Percentiles rank a stretch among this genome's conserved stretches.
Evolutionary conservation across 2,329 filamentous ascomycete species (phyloP).

Genomic region (Fusarium burgessii): DNA sequence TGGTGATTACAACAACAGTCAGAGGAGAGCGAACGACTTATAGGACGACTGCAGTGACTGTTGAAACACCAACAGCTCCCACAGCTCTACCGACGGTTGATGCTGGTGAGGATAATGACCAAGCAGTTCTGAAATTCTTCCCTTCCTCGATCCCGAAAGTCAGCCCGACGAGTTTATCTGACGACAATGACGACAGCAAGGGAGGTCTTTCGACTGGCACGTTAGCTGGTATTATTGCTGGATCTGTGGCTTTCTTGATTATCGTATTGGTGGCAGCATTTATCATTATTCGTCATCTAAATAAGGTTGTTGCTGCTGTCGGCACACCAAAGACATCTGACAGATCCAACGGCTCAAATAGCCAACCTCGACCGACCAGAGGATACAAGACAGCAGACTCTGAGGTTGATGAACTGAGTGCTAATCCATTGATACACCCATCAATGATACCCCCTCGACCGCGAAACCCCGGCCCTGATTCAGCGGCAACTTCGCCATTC

Average conservation of each 20-base stretch:
- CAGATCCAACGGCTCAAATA: slow-evolving; percentile 46
- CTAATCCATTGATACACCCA: slow-evolving; percentile 58
- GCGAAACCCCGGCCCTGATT: slow-evolving; percentile 41
- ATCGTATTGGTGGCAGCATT: slow-evolving; percentile 60
- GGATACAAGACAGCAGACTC: slow-evolving; percentile 57
- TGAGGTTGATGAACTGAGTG: slow-evolving; percentile 57
- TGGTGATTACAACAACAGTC: slow-evolving; percentile 60
- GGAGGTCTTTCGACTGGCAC: slow-evolving; percentile 55
- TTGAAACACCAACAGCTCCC: slow-evolving; percentile 55
- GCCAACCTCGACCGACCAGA: slow-evolving; percentile 51
- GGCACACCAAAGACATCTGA: slow-evolving; percentile 52
- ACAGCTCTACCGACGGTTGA: slow-evolving; percentile 46
- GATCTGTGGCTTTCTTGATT: slow-evolving; percentile 61
- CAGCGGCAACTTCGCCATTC: slow-evolving; percentile 34
- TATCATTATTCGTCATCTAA: slow-evolving; percentile 64
- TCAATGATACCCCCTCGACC: slow-evolving; percentile 50
- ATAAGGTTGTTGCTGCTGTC: slow-evolving; percentile 57
- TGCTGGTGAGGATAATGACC: slow-evolving; percentile 40
- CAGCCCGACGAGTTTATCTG: slow-evolving; percentile 42
- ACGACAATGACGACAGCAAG: slow-evolving; percentile 42
- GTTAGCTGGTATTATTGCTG: slow-evolving; percentile 67
- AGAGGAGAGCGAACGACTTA: slow-evolving; percentile 55
- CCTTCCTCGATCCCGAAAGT: slow-evolving; percentile 59
- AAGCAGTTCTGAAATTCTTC: slow-evolving; percentile 57
- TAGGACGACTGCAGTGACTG: slow-evolving; percentile 54